Evolutionary conservation across 2,329 filamentous ascomycete genomes (phyloP).

Genomic region (Botrytis deweyae): DNA sequence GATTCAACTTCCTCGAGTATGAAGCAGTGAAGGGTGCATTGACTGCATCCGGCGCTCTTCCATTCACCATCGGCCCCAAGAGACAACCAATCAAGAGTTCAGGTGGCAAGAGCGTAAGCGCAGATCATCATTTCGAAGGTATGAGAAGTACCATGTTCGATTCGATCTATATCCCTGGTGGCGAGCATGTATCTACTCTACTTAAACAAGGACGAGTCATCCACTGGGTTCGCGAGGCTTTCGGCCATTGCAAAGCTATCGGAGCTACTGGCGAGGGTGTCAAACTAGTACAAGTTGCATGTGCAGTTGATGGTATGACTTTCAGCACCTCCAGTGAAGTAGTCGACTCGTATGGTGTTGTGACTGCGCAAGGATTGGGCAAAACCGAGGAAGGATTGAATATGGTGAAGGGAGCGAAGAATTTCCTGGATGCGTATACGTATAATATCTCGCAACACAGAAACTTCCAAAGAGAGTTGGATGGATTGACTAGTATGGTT

Average conservation of each 20-base stretch:
- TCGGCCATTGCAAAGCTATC: slow-evolving; percentile 78
- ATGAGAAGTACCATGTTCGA: slow-evolving; percentile 81
- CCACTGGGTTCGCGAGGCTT: slow-evolving; percentile 78
- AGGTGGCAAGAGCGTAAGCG: slow-evolving; percentile 52
- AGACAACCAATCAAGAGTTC: slow-evolving; percentile 57
- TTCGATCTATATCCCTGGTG: slow-evolving; percentile 73
- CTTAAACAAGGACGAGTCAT: slow-evolving; percentile 68
- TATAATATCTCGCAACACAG: slow-evolving; percentile 69
- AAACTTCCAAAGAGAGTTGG: slow-evolving; percentile 71
- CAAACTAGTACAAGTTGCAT: slow-evolving; percentile 55
- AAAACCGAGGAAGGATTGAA: slow-evolving; percentile 55
- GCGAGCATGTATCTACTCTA: slow-evolving; percentile 61
- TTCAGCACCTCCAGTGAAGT: slow-evolving; percentile 46
- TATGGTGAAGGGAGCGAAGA: slow-evolving; percentile 64
- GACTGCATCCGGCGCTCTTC: slow-evolving; percentile 60
- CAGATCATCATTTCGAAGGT: slow-evolving; percentile 78
- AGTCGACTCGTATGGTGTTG: slow-evolving; percentile 72
- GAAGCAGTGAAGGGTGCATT: slow-evolving; percentile 63
- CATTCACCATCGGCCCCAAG: slow-evolving; percentile 70
- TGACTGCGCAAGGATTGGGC: slow-evolving; percentile 57
- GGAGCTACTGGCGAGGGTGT: slow-evolving; percentile 73
- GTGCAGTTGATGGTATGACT: slow-evolving; percentile 47
- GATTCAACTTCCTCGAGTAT: slow-evolving; percentile 68
- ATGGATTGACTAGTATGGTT: slow-evolving; percentile 64
- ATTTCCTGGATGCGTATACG: slow-evolving; percentile 71